These are phyloP conservation scores for Suhomyces coccinellae DNA, from an alignment of 1,139 yeast species.

Conservation along the genomic window DNA sequence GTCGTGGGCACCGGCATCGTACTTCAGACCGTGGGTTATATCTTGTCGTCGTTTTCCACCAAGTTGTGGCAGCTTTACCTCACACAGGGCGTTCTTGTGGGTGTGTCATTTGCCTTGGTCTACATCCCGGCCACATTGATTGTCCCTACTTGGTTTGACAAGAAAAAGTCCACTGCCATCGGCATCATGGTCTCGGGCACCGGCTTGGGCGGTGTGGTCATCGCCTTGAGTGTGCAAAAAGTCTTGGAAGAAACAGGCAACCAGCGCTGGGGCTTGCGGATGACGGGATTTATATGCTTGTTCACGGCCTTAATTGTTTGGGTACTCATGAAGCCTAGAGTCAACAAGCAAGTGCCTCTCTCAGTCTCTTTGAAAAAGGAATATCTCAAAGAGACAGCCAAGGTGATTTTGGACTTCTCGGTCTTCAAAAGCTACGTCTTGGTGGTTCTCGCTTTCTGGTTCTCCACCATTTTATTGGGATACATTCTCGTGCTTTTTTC, in stretches of 20 bases:
- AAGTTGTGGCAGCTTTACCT: constrained; percentile 63
- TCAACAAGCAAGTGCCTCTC: constrained; percentile 32
- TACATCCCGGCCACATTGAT: constrained; percentile 60
- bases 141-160: constrained; percentile 65
- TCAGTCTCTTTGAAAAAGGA: constrained; percentile 22
- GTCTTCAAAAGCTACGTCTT: constrained; percentile 41
- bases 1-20: constrained; percentile 49
- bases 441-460: constrained; percentile 55
- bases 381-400: constrained; percentile 22
- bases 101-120: constrained; percentile 58
- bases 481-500: constrained; percentile 64
- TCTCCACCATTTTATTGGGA: constrained; percentile 52
- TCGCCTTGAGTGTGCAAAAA: constrained; percentile 49
- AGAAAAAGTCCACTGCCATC: constrained; percentile 56
- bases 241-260: constrained; percentile 52
- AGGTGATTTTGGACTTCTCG: constrained; percentile 29
- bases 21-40: constrained; percentile 55
- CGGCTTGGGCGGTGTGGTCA: constrained; percentile 66
- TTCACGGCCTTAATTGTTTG: constrained; percentile 37
- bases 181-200: constrained; percentile 63
- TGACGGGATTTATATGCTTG: constrained; percentile 53
- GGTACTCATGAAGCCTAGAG: constrained; percentile 48
- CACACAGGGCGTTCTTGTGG: constrained; percentile 68
- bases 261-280: constrained; percentile 67
- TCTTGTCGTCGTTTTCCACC: constrained; percentile 65